Evolutionary conservation across 345 rosid species (phyloP).

Genomic region (Acer saccharum): DNA sequence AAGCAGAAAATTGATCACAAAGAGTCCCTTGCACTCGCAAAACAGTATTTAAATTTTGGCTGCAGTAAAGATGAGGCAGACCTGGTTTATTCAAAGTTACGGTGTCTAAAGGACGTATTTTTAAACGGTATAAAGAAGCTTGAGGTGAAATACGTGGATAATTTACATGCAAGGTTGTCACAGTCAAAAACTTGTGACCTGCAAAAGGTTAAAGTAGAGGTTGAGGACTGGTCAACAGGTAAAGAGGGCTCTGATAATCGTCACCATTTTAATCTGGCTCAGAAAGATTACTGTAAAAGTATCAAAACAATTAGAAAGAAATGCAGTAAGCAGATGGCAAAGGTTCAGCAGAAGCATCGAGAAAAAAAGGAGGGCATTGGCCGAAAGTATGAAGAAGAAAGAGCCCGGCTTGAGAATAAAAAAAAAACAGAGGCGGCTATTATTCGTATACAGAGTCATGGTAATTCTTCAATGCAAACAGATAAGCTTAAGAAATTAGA

Average conservation of each 20-base stretch:
- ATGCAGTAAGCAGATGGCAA: slow-evolving; percentile 47
- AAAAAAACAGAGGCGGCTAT: slow-evolving; percentile 55
- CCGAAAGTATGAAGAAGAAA: slow-evolving; percentile 45
- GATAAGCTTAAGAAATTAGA: slow-evolving; percentile 57
- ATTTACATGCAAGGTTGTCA: slow-evolving; percentile 29
- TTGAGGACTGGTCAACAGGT: slow-evolving; percentile 25
- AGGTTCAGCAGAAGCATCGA: slow-evolving; percentile 46
- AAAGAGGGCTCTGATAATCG: slow-evolving; percentile 36
- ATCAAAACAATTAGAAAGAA: slow-evolving; percentile 49
- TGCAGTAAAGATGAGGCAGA: slow-evolving; percentile 75
- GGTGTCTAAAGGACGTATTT: slow-evolving; percentile 63
- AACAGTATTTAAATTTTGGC: slow-evolving; percentile 53
- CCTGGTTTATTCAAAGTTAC: slow-evolving; percentile 52
- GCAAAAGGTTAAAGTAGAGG: slow-evolving; percentile 27
- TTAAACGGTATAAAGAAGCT: slow-evolving; percentile 33
- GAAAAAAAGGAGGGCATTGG: slow-evolving; percentile 41
- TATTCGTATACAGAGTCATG: slow-evolving; percentile 42
- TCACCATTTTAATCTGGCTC: slow-evolving; percentile 37
- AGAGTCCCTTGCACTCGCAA: slow-evolving; percentile 71
- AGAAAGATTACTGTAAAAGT: slow-evolving; percentile 52
- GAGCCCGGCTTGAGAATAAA: slow-evolving; percentile 43
- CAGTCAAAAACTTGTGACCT: slow-evolving; percentile 15
- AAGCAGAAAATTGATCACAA: slow-evolving; percentile 61
- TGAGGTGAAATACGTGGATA: slow-evolving; percentile 27
- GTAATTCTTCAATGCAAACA: slow-evolving; percentile 32